phyloP scores from a whole-genome alignment of 768 basidiomycete genomes.

The Tubosaeta sp. region DNA sequence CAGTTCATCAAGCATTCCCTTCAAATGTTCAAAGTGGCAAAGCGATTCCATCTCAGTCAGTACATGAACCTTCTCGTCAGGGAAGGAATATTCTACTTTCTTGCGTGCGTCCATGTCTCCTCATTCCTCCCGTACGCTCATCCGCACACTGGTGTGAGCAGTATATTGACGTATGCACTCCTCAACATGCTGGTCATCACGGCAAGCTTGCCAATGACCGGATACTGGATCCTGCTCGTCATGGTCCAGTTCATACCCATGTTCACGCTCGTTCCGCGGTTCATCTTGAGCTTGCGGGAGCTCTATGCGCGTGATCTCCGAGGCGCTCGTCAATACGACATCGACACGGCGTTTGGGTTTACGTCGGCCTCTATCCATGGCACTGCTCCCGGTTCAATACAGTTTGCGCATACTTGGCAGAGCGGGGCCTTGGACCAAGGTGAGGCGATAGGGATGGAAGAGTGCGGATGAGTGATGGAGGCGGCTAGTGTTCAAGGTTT shows the following conservation, averaged over 20 bases:
- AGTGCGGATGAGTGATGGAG: not conserved
- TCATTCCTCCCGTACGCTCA: too few relatives aligned
- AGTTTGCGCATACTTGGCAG: not conserved
- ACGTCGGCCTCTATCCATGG: not conserved
- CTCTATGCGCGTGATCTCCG: not conserved
- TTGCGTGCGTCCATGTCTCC: not conserved
- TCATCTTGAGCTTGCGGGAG: not conserved
- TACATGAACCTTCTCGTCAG: not conserved
- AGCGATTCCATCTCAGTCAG: not conserved
- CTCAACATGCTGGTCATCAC: not conserved
- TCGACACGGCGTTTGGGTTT: not conserved
- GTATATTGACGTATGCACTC: not conserved
- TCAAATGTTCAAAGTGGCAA: not conserved
- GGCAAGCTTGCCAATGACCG: not conserved
- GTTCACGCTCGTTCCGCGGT: slow-evolving; percentile 1
- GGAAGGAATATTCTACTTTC: not conserved
- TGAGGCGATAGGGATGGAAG: not conserved
- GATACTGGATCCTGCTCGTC: not conserved
- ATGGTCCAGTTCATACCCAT: not conserved
- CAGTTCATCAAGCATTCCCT: not conserved
- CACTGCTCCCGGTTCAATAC: not conserved
- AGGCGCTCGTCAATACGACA: not conserved
- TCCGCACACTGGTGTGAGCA: not conserved
- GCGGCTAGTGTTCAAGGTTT: too few relatives aligned
- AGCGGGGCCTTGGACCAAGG: not conserved